Evolutionary conservation across 345 rosid genomes (phyloP).

Genomic region (Corymbia maculata): DNA sequence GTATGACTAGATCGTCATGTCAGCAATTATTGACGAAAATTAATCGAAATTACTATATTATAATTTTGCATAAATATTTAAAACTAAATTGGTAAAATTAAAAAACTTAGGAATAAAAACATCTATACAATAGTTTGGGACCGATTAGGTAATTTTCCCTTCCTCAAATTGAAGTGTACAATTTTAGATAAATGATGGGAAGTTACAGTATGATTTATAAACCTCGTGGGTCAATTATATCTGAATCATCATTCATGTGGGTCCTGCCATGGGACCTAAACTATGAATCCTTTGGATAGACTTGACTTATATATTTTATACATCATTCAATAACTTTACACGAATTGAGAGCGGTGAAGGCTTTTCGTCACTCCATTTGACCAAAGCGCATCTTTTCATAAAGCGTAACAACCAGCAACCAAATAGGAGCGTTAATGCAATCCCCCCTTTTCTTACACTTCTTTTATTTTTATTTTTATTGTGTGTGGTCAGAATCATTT

Average conservation of each 20-base stretch:
- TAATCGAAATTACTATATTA: not conserved
- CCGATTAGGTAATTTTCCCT: accelerated
- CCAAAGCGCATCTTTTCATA: not conserved
- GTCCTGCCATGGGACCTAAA: not conserved
- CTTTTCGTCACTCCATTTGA: not conserved
- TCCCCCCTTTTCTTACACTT: not conserved
- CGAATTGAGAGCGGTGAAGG: not conserved
- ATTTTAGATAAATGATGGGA: not conserved
- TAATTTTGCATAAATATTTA: accelerated
- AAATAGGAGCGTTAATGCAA: not conserved
- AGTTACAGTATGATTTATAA: not conserved
- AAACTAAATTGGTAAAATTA: accelerated
- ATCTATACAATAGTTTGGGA: not conserved
- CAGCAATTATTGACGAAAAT: accelerated
- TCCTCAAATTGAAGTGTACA: not conserved
- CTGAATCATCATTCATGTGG: not conserved
- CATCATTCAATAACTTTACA: not conserved
- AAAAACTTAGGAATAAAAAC: accelerated
- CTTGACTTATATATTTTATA: not conserved
- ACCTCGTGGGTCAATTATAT: accelerated
- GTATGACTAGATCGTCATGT: not conserved
- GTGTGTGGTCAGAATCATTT: not conserved
- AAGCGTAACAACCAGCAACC: not conserved
- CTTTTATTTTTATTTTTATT: not conserved
- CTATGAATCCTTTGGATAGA: not conserved